Base-by-base conservation (phyloP, 176 grass and related monocot genomes). In the Miscanthus lutarioriparius region DNA sequence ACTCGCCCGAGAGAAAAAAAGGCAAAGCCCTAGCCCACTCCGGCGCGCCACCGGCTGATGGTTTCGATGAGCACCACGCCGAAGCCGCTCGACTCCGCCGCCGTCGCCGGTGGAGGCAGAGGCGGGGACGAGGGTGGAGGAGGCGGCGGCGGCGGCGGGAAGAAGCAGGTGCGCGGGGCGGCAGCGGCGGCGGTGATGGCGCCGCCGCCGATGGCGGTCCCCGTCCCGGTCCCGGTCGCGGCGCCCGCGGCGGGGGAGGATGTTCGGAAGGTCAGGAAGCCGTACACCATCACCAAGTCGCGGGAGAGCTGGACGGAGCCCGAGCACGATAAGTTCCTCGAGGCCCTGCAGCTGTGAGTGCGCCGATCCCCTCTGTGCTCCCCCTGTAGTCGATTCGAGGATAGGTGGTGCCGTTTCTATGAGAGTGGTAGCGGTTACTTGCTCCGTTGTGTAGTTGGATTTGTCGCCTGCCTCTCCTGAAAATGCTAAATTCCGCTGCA, bases 311-410 rank as follows among this genome's bases (percentile, higher is more conserved):
- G 92, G 92, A 85, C 92, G 64, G 87, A 94, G 70, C 65, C 88
- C 5, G 90, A 94, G 92, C 92, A 94, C 87, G 92, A 94, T 53
- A 94, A 88, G 73, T 94, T 94, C 82, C 90, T 94, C 73, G 92
- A 94, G 84, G 92, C 92, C 0, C 85, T 94, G 68, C 92, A 94
- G 86, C 83, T 94, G 92, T 94, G 78, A 82, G 87, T 84, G 41
- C 11, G 30, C 15, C 43, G 8, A 17, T 27, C 35, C 72, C 27
- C 59, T 1, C 23, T 23, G 12, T 47, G 4, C 10, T 23, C 38
- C 74, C 17, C 9, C 4, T 26, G 9, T 15, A 27, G 5, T 6
- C 38, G 44, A 48, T 39, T 67, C 20, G 3, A 12, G n/a, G 2
- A 30, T 30, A 30, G 28, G 28, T 30, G 28, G 28, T 30, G 28